Evolutionary conservation across 1,139 yeast species (phyloP), one percentile per base, ranked within the genome.

Genomic region (Entelexis paramagnoliae): DNA sequence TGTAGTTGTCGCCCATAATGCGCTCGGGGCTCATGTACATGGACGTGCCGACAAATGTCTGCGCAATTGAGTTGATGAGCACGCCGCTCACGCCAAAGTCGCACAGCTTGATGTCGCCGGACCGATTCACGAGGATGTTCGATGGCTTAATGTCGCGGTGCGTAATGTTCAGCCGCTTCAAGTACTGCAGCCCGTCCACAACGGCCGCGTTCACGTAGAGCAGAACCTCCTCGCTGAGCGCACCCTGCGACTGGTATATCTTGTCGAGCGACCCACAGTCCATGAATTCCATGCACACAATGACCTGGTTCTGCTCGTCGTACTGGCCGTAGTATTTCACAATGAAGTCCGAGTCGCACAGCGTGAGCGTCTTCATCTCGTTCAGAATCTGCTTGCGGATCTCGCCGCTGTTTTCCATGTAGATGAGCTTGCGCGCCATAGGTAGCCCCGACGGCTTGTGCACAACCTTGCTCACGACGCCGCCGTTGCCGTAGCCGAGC

Each of bases 91-190:
- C 98, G 13, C 98, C 99, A 68, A 91, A 93, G 69, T 91, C 99
- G 71, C 96, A 88, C 36, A 91, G 72, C 66, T 91, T 93, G 39
- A 93, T 86, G 59, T 84, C 83, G 22, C 99, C 99, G 28, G 70
- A 66, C 11, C 87, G 80, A 26, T 77, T 75, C 29, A 89, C 87
- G 58, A 91, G 72, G 49, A 91, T 87, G 65, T 91, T 91, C 1
- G 97, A 89, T 17, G 99, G 99, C 67, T 93, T 93, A 48, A 91
- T 96, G 68, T 91, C 99, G 64, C 99, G 76, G 66, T 91, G 98
- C 53, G 91, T 84, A 61, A 91, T 89, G 55, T 87, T 79, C 64
- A 88, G 94, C 51, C 78, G 75, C 49, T 83, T 78, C 40, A 91
- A 71, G 64, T 89, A 91, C 46, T 80, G 79, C 53, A 91, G 71